These are phyloP conservation scores for Fusarium sp. DNA, from an alignment of 2,329 filamentous ascomycete genomes.

Conservation along the genomic window DNA sequence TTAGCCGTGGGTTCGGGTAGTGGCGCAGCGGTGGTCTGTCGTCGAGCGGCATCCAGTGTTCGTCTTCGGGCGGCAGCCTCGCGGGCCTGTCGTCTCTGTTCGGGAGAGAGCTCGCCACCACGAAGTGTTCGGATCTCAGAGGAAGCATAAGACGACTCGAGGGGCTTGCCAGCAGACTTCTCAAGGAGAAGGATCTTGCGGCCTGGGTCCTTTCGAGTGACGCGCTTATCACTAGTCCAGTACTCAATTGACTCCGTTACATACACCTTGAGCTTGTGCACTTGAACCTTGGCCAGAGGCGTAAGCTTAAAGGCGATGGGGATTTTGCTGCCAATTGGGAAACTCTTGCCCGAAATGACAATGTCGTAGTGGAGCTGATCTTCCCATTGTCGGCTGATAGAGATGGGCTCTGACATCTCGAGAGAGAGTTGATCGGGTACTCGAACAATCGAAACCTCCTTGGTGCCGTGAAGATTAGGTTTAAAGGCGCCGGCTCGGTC, in stretches of 20 bases:
- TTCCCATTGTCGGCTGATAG: slow-evolving; percentile 93
- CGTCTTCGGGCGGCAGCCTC: slow-evolving; percentile 61
- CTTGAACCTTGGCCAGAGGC: slow-evolving; percentile 91
- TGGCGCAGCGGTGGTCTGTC: slow-evolving; percentile 52
- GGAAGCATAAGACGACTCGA: slow-evolving; percentile 78
- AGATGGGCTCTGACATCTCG: slow-evolving; percentile 92
- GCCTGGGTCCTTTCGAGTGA: slow-evolving; percentile 85
- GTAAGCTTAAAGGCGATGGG: slow-evolving; percentile 96
- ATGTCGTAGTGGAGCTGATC: slow-evolving; percentile 97
- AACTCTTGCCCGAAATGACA: slow-evolving; percentile 94
- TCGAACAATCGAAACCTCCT: slow-evolving; percentile 86
- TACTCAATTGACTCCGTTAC: slow-evolving; percentile 93
- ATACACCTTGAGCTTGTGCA: slow-evolving; percentile 91
- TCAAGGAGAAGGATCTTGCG: slow-evolving; percentile 89
- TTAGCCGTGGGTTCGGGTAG: slow-evolving; percentile 72
- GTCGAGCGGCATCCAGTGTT: slow-evolving; percentile 64
- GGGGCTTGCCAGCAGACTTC: slow-evolving; percentile 83
- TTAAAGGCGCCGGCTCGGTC: slow-evolving; percentile 92
- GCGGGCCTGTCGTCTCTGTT: slow-evolving; percentile 62
- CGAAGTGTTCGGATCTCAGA: slow-evolving; percentile 82
- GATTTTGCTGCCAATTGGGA: slow-evolving; percentile 87
- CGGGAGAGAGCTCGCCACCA: slow-evolving; percentile 78
- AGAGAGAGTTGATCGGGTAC: slow-evolving; percentile 89
- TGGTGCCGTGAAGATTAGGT: slow-evolving; percentile 83
- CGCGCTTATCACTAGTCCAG: slow-evolving; percentile 86